Base-by-base conservation (phyloP, 2,329 filamentous ascomycete species). In the Ophiosphaerella korrae region DNA sequence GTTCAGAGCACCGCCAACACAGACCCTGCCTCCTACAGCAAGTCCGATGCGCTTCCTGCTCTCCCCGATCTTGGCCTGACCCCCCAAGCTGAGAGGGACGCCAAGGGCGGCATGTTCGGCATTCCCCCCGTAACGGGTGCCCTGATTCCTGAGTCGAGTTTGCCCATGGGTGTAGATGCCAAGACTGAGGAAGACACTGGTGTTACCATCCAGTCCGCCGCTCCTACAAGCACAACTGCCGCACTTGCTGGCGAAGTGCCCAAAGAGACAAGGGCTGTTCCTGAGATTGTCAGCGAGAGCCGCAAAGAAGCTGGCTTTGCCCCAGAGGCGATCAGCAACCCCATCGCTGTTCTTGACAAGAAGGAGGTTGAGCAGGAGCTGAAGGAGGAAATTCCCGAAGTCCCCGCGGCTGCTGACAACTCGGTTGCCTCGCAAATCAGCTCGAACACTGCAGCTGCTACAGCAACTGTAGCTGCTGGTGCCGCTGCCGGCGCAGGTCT, bases 1-100 rank as follows among this genome's bases (percentile, higher is more conserved):
- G 83, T 96, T 67, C 84, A 87, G 36, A 84, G 82, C 58, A 74
- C 68, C 8, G 67, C 58, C 63, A 74, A 79, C 48, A 75, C 74
- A 6, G 92, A 97, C 72, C 83, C 91, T 73, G 89, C 86, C 62
- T 93, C 90, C 1, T 97, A 97, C 74, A 88, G 95, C 73, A 89
- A 89, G 74, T 86, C 87, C 57, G 88, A 88, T 66, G 82, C 86
- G 50, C 66, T 67, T 23, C 73, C 75, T 51, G 73, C 73, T 32
- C 60, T 78, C 31, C 68, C 81, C 11, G 74, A 77, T 24, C 75
- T 78, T 21, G 74, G 77, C n/a, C 53, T 66, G 33, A 78, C 75
- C 37, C 73, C 77, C 36, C 69, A 73, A 18, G 70, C 73, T 38
- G 76, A 80, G 52, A 70, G 68, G 41, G 75, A 77, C 36, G 72